Evolutionary conservation across 768 basidiomycete species (phyloP).

Genomic region (Naganishia kalamii): DNA sequence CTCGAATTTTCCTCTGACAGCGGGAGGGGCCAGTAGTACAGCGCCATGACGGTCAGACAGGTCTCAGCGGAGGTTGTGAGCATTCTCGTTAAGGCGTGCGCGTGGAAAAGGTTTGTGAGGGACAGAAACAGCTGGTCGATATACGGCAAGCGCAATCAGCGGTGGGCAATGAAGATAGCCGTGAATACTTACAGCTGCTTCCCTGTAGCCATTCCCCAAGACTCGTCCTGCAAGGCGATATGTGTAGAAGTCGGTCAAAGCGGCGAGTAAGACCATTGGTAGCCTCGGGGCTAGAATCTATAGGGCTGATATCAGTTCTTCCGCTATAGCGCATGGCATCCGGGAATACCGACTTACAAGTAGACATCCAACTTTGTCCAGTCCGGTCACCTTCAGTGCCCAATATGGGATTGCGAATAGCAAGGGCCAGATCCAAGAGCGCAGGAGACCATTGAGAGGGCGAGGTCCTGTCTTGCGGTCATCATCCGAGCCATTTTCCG

Average conservation of each 20-base stretch:
- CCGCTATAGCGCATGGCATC: neutral
- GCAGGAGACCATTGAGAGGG: constrained; percentile 31
- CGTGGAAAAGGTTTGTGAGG: constrained; percentile 79
- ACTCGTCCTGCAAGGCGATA: constrained; percentile 57
- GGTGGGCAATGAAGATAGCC: neutral
- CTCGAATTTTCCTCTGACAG: neutral
- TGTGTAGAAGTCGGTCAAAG: constrained; percentile 71
- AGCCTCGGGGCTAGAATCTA: constrained; percentile 71
- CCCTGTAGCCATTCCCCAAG: constrained; percentile 57
- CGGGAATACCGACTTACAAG: constrained; percentile 52
- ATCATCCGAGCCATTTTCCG: neutral
- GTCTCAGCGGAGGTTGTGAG: constrained; percentile 92
- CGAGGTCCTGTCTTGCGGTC: too few species aligned
- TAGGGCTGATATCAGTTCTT: neutral
- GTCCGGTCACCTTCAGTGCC: constrained; percentile 55
- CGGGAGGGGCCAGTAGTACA: constrained; percentile 59
- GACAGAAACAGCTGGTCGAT: constrained; percentile 66
- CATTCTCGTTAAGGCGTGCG: constrained; percentile 73
- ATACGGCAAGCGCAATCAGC: neutral
- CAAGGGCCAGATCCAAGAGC: constrained; percentile 59
- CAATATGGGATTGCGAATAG: constrained; percentile 74
- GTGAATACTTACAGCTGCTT: constrained; percentile 58
- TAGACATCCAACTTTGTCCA: constrained; percentile 58
- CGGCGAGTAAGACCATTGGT: constrained; percentile 68
- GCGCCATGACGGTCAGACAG: constrained; percentile 69